phyloP scores from a whole-genome alignment of 2,329 filamentous ascomycete species.

The Penicillium concentricum region DNA sequence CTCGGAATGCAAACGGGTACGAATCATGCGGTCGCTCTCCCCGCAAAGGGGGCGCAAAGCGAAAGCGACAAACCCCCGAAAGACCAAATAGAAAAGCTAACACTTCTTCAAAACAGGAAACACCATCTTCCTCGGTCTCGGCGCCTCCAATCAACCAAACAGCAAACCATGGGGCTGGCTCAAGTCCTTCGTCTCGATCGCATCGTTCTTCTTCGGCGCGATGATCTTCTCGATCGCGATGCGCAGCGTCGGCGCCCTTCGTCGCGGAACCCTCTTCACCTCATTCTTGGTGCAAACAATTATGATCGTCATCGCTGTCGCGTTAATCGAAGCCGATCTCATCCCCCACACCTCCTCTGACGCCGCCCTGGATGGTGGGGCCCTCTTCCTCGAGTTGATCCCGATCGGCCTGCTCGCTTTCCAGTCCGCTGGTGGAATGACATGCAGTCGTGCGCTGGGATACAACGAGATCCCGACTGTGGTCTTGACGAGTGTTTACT shows the following conservation, averaged over 20 bases:
- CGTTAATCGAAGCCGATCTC: conserved; percentile 38
- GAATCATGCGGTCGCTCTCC: conserved; percentile 5
- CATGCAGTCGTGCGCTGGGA: conserved; percentile 41
- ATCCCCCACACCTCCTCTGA: conserved; percentile 35
- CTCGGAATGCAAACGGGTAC: conserved; percentile 50
- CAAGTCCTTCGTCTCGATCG: conserved; percentile 46
- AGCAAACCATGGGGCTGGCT: conserved; percentile 45
- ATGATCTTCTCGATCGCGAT: conserved; percentile 41
- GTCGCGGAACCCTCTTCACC: conserved; percentile 37
- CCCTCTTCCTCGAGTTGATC: conserved; percentile 41
- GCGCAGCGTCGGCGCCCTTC: conserved; percentile 35
- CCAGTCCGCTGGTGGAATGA: conserved; percentile 46
- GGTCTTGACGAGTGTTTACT: conserved; percentile 48
- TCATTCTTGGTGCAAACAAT: conserved; percentile 44
- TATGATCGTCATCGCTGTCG: conserved; percentile 42
- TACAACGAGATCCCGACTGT: conserved; percentile 49
- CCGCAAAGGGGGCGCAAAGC: background rate
- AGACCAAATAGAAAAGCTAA: background rate
- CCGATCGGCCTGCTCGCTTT: conserved; percentile 46
- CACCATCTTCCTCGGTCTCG: conserved; percentile 49
- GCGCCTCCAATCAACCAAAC: conserved; percentile 41
- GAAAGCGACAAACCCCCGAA: background rate
- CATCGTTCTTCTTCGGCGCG: conserved; percentile 43
- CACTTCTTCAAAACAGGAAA: conserved; percentile 35
- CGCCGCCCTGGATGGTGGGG: conserved; percentile 23